Base-by-base conservation (phyloP, 2,329 filamentous ascomycete genomes). In the Hirsutella rhossiliensis region DNA sequence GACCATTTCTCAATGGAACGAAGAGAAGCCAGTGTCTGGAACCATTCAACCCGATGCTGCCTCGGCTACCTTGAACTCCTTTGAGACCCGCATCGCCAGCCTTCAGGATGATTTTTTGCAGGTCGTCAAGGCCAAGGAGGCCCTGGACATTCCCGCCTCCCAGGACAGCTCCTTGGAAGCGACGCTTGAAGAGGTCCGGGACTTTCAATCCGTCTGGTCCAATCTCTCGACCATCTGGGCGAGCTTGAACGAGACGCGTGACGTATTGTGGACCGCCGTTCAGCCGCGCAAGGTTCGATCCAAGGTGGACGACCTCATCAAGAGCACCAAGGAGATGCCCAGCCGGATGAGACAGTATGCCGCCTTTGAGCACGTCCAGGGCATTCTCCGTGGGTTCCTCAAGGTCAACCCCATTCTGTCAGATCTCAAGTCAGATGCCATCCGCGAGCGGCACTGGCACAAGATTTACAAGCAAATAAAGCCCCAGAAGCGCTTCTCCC, bases 321-420 rank as follows among this genome's bases (percentile, higher is more conserved):
- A 95, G 70, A 94, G 94, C 76, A 97, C 89, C 31, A 97, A 95
- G 67, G 90, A 97, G 50, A 97, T 98, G 92, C 92, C 94, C 0
- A 95, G 88, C 64, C 82, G 92, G 47, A 97, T 98, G 90, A 82
- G 94, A 48, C 94, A 98, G 59, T 99, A 99, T 62, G 90, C 94
- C 54, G 94, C 94, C n/a, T 99, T 98, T 60, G 94, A 98, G 63
- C 90, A 98, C 58, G 88, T 98, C 34, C 94, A 98, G 61, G 87
- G 80, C 50, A 85, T 94, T 28, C 76, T 98, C 36, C 84, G 88
- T 38, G 82, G 89, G 49, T 76, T 94, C 41, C 74, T 96, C 50
- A 97, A 95, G 62, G 87, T 94, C 54, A 98, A 97, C 58, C 73
- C 82, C 11, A 73, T 96, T 30, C 73, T 99, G 4, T 78, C 81